Conservation (phyloP, 202 grass and related monocot genomes). For the Cymbopogon flexuosus region DNA sequence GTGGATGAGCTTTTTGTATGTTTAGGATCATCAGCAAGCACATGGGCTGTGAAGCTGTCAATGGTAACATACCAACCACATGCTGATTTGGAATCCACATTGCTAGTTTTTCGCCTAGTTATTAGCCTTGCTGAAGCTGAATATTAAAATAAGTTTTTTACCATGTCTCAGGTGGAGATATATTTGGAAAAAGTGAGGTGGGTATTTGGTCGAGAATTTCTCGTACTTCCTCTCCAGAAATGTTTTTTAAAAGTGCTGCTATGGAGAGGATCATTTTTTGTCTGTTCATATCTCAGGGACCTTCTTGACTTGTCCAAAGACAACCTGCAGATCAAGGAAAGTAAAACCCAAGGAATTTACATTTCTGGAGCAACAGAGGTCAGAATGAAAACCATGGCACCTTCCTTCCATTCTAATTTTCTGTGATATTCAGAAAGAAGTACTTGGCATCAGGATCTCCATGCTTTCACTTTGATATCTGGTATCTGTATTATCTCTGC, state of each 20-base stretch:
- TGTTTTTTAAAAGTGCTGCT: no score
- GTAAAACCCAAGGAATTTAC: slow-evolving; percentile 71
- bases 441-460: neutral
- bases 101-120: neutral
- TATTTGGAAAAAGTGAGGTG: no score
- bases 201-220: no score
- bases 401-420: neutral
- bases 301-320: no score
- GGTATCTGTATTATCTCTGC: no score
- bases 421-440: neutral
- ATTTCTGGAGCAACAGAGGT: slow-evolving; percentile 84
- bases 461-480: neutral
- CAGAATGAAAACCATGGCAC: neutral
- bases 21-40: slow-evolving; percentile 40
- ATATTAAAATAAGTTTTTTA: no score
- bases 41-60: slow-evolving; percentile 60
- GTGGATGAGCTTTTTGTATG: slow-evolving; percentile 68
- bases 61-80: slow-evolving; percentile 48
- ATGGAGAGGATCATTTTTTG: no score
- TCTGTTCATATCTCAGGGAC: no score
- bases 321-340: slow-evolving; percentile 67
- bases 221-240: no score
- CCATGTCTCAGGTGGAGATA: no score
- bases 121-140: neutral
- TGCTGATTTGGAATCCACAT: slow-evolving; percentile 13